A percentile compares a stretch with the other conserved stretches of the same genome.
Conservation (phyloP, 768 basidiomycete species). For the Tricholoma bakamatsutake region DNA sequence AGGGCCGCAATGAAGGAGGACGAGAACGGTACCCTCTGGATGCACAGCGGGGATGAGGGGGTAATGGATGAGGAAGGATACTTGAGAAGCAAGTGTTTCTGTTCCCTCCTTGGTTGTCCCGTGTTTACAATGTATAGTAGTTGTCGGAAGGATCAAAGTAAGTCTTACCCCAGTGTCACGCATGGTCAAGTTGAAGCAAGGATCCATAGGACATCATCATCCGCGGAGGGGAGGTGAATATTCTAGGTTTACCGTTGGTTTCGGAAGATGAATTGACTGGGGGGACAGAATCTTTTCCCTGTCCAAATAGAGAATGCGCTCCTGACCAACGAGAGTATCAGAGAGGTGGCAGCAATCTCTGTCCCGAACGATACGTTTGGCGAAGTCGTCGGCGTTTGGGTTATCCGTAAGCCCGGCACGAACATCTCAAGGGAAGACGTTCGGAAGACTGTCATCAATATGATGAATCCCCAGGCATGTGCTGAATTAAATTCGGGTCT, state of each 20-base stretch:
- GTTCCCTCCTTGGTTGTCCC: not conserved
- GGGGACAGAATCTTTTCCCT: constrained; percentile 69
- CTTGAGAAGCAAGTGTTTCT: constrained; percentile 47
- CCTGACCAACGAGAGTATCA: constrained; percentile 46
- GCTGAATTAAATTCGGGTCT: not conserved
- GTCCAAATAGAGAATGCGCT: constrained; percentile 80
- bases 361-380: constrained; percentile 67
- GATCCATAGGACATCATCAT: constrained; percentile 68
- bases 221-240: constrained; percentile 70
- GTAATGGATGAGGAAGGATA: constrained; percentile 82
- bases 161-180: constrained; percentile 1
- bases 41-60: constrained; percentile 80
- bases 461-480: constrained; percentile 77
- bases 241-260: not conserved
- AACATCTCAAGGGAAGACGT: constrained; percentile 46
- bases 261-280: not conserved
- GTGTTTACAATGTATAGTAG: constrained; percentile 27
- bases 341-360: constrained; percentile 68
- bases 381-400: constrained; percentile 80
- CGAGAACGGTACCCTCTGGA: constrained; percentile 60
- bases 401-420: constrained; percentile 44
- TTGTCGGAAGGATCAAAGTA: constrained; percentile 77
- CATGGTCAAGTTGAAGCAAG: not conserved
- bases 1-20: constrained; percentile 47
- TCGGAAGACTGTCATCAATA: constrained; percentile 42